Evolutionary conservation across 805 yeast species (phyloP).

Genomic region (Ogataea glucozyma): DNA sequence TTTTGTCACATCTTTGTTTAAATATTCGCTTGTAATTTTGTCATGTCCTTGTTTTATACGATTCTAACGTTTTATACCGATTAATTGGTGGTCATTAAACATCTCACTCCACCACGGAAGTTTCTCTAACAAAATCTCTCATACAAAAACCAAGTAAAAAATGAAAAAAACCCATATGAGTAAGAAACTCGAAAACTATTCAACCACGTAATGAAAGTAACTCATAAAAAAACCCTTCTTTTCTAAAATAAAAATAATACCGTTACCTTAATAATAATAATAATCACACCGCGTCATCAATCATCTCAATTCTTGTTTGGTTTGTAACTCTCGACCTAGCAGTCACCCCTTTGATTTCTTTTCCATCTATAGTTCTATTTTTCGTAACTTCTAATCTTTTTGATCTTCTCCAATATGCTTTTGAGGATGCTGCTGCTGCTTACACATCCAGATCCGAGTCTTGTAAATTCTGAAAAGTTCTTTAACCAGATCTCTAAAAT

Average conservation of each 20-base stretch:
- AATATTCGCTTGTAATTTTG: not conserved
- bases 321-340: not conserved
- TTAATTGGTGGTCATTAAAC: no score
- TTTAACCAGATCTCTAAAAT: constrained; percentile 73
- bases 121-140: constrained; percentile 7
- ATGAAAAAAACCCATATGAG: not conserved
- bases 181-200: not conserved
- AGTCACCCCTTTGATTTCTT: not conserved
- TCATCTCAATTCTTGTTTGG: not conserved
- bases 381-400: constrained; percentile 5
- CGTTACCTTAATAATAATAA: no score
- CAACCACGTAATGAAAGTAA: no score
- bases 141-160: not conserved
- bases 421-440: constrained; percentile 22
- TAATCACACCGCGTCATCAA: not conserved
- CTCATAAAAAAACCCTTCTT: not conserved
- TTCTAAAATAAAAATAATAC: no score
- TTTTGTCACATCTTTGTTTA: no score
- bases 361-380: constrained; percentile 12
- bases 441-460: constrained; percentile 86
- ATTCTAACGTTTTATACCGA: no score
- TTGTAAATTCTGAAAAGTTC: constrained; percentile 75
- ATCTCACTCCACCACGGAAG: not conserved
- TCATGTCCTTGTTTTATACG: not conserved
- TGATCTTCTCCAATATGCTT: not conserved